A percentile compares a stretch with the other conserved stretches of the same genome.
These are phyloP conservation scores for Populus hybrid DNA, from an alignment of 441 rosid species.

Conservation along the genomic window DNA sequence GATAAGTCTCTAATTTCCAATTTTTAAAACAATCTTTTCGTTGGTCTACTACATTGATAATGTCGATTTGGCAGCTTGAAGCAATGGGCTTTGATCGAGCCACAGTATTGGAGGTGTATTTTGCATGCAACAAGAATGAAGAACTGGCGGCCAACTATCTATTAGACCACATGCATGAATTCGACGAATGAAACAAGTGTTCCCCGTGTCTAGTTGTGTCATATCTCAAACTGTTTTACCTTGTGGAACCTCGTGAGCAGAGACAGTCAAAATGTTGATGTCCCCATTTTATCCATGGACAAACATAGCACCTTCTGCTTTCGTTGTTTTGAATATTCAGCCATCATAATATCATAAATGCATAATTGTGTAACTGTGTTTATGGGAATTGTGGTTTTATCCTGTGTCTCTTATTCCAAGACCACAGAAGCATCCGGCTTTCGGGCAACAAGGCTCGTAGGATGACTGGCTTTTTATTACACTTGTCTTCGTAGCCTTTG, in stretches of 20 bases:
- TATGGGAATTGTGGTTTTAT: background rate
- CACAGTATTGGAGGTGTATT: constrained; percentile 61
- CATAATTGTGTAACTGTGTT: background rate
- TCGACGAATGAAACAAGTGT: constrained; percentile 46
- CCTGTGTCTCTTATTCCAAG: background rate
- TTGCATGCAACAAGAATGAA: constrained; percentile 80
- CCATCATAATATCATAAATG: background rate
- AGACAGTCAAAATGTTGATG: constrained; percentile 19
- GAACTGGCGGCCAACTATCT: constrained; percentile 77
- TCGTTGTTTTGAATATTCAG: constrained; percentile 5
- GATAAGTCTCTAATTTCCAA: background rate
- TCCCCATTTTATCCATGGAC: constrained; percentile 17
- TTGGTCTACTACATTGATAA: background rate
- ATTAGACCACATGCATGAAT: constrained; percentile 72
- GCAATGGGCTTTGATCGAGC: constrained; percentile 69
- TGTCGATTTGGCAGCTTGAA: constrained; percentile 45
- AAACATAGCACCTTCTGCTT: background rate
- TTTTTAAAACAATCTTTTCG: background rate
- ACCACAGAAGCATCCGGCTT: background rate
- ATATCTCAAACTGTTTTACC: constrained; percentile 11
- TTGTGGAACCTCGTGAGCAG: constrained; percentile 15
- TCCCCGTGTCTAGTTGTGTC: constrained; percentile 4
- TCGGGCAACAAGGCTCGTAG: background rate
- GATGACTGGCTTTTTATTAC: background rate
- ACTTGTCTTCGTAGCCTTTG: background rate